phyloP scores from a whole-genome alignment of 2,329 filamentous ascomycete species.

The Davidsoniella eucalypti region DNA sequence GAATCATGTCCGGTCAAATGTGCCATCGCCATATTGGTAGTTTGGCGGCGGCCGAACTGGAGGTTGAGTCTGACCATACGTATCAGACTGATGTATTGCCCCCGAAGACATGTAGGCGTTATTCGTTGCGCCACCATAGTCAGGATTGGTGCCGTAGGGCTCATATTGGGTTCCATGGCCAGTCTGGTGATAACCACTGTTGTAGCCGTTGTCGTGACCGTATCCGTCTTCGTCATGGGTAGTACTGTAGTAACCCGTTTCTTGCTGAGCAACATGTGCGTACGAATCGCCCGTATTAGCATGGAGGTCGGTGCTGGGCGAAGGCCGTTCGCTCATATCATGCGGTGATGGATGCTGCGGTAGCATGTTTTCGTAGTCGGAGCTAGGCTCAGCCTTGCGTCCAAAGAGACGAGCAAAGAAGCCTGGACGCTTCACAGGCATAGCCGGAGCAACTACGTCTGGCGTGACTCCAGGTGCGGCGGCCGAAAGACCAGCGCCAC shows the following conservation, averaged over 20 bases:
- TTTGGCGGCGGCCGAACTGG: neutral
- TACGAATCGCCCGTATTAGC: conserved; percentile 14
- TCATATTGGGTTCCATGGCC: conserved; percentile 1
- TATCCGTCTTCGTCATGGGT: neutral
- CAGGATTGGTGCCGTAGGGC: conserved; percentile 12
- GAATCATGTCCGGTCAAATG: conserved; percentile 18
- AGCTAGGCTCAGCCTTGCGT: conserved; percentile 14
- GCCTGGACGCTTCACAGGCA: conserved; percentile 16
- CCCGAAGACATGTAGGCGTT: conserved; percentile 16
- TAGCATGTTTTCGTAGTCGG: conserved; percentile 20
- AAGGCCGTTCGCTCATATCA: conserved; percentile 19
- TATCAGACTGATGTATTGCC: conserved; percentile 17
- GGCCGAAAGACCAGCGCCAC: neutral
- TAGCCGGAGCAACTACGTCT: conserved; percentile 15
- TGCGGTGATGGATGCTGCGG: conserved; percentile 26
- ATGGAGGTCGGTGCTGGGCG: neutral
- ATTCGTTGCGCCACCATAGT: conserved; percentile 15
- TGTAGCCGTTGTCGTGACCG: neutral
- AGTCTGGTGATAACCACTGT: neutral
- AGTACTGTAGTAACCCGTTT: neutral
- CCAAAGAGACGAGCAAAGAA: conserved; percentile 22
- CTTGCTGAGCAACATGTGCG: neutral
- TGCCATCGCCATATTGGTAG: conserved; percentile 24
- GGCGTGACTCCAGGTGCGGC: neutral
- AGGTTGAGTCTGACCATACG: conserved; percentile 7